A percentile compares a stretch with the other conserved stretches of the same genome.
phyloP scores from a whole-genome alignment of 352 stramenopile species.

The Phytopythium oedochilum region DNA sequence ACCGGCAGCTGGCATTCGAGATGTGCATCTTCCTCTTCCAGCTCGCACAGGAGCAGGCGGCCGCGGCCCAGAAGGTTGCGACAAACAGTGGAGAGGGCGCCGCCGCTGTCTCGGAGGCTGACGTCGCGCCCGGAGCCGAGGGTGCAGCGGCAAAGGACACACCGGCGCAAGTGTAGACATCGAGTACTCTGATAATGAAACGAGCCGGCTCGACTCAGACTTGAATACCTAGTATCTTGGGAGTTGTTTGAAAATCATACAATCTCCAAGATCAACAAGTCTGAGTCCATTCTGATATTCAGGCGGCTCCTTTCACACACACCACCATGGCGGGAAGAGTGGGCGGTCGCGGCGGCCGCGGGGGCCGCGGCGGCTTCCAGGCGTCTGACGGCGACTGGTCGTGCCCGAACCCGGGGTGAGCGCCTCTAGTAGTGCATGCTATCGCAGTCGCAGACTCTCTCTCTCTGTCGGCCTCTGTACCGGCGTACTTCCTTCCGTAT shows the following conservation, averaged over 20 bases:
- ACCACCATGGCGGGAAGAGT: constrained; percentile 25
- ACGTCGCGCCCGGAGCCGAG: no score
- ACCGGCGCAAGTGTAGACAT: background rate
- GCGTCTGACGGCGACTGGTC: constrained; percentile 69
- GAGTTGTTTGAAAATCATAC: no score
- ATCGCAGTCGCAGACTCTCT: background rate
- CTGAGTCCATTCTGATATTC: background rate
- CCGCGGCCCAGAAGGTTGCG: constrained; percentile 4
- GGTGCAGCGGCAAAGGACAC: no score
- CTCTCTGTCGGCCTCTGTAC: no score
- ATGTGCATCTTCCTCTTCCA: constrained; percentile 58
- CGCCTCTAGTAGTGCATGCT: background rate
- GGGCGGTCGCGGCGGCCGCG: constrained; percentile 25
- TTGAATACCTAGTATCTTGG: no score
- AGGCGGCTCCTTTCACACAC: no score
- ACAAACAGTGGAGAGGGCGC: background rate
- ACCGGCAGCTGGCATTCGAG: constrained; percentile 53
- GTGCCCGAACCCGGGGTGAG: constrained; percentile 75
- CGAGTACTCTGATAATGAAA: background rate
- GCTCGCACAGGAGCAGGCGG: constrained; percentile 42
- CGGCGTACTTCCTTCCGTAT: no score
- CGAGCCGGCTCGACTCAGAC: no score
- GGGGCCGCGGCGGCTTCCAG: constrained; percentile 42
- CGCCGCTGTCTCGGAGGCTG: background rate
- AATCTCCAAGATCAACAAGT: no score